Percentiles rank a stretch among this genome's conserved stretches.
phyloP scores from a whole-genome alignment of 225 moss, liverwort and hornwort species.

The Pseudisothecium myosuroides region DNA sequence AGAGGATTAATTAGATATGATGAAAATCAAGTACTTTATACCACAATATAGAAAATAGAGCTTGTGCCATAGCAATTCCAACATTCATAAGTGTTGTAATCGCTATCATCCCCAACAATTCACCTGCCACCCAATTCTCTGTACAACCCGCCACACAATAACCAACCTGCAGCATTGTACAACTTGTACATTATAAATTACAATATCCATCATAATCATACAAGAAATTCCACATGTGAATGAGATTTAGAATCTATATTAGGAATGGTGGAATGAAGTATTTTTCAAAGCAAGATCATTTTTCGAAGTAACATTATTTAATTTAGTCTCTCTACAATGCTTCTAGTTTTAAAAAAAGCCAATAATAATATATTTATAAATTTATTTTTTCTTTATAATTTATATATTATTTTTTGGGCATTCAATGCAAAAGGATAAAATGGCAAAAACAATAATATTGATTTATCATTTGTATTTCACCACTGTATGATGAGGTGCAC shows the following conservation, averaged over 20 bases:
- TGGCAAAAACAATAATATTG: neutral
- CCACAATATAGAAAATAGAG: conserved; percentile 6
- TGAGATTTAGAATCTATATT: neutral
- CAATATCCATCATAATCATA: too few relatives aligned
- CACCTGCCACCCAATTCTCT: conserved; percentile 67
- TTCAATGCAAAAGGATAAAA: rapidly evolving
- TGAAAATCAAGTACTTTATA: conserved; percentile 4
- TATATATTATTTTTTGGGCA: too few relatives aligned
- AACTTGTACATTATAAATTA: neutral
- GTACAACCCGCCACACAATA: conserved; percentile 66
- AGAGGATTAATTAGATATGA: neutral
- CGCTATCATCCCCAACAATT: conserved; percentile 45
- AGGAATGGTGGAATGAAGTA: neutral
- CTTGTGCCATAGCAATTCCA: conserved; percentile 11
- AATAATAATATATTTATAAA: too few relatives aligned
- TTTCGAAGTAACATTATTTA: neutral
- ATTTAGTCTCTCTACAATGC: neutral
- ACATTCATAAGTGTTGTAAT: conserved; percentile 55
- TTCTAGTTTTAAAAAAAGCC: too few relatives aligned
- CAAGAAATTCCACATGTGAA: neutral
- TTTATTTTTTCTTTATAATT: too few relatives aligned
- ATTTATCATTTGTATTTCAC: neutral
- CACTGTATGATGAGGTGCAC: rapidly evolving
- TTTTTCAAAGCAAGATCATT: neutral
- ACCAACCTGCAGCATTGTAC: conserved; percentile 15